Base-by-base conservation (phyloP, 2,329 filamentous ascomycete species). In the Capronia epimyces region DNA sequence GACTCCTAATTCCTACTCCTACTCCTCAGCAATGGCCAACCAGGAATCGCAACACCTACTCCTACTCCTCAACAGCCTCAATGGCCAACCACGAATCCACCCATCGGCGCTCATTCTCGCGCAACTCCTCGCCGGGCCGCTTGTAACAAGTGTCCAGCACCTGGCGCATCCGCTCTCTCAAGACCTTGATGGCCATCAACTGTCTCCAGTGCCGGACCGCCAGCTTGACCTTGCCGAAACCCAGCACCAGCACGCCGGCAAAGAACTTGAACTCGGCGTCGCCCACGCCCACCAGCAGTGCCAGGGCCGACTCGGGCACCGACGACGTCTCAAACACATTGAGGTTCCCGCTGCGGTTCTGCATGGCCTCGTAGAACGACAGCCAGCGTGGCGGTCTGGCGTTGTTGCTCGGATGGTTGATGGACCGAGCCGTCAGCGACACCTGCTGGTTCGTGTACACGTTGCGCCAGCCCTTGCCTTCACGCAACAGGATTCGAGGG, bases 301-400 rank as follows among this genome's bases (percentile, higher is more conserved):
- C 82, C 60, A 96, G 80, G 9, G 89, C 83, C 58, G 96, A 86
- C 37, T 89, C 84, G 40, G 95, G 85, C 1, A 85, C 83, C 1
- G 84, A 81, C 9, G 84, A 87, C 2, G 88, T 94, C 65, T 95
- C 89, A 60, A 96, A 90, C 0, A 93, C 93, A 58, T 95, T 94
- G 60, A 91, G 88, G 62, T 66, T 75, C 73, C 78, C 79, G 78
- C 83, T 87, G 71, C 74, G 89, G 2, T 86, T 86, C 67, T 96
- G 90, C 88, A 97, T 95, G 58, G 97, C 95, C 66, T 95, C 87
- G 71, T 97, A 97, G 67, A 95, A 98, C 0, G 87, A 93, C 39
- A 98, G 73, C 82, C 88, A 97, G 63, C 83, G 84, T 32, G 89
- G 72, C 34, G 64, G 58, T 36, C 51, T 60, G 13, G 49, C 20